These are phyloP conservation scores for Macrophomina pseudophaseolina DNA, from an alignment of 2,329 filamentous ascomycete genomes.

Conservation along the genomic window DNA sequence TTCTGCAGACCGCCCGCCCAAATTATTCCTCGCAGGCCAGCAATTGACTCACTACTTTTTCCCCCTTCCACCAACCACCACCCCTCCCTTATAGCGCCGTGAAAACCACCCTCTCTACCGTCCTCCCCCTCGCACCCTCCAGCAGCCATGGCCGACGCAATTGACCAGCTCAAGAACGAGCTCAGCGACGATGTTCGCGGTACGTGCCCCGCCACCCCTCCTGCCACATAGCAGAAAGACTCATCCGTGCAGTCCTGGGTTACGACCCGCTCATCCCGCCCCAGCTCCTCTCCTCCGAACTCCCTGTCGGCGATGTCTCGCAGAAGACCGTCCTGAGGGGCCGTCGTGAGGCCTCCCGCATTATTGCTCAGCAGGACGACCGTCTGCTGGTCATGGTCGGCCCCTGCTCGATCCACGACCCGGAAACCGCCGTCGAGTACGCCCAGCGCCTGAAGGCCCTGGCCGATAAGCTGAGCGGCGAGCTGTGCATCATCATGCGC, in stretches of 20 bases:
- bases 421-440: constrained; percentile 85
- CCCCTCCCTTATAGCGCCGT: constrained; percentile 20
- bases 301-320: constrained; percentile 68
- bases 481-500: constrained; percentile 94
- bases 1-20: constrained; percentile 8
- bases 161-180: constrained; percentile 34
- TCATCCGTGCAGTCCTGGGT: constrained; percentile 70
- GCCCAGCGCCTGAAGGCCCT: constrained; percentile 76
- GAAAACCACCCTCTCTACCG: constrained; percentile 16
- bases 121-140: constrained; percentile 29
- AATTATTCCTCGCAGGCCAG: neutral
- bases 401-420: constrained; percentile 97
- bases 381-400: constrained; percentile 93
- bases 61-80: neutral
- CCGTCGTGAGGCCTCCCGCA: constrained; percentile 70
- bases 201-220: constrained; percentile 39
- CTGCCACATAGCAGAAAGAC: neutral
- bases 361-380: constrained; percentile 80
- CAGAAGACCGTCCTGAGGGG: constrained; percentile 73
- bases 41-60: constrained; percentile 25
- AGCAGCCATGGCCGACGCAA: constrained; percentile 31
- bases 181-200: constrained; percentile 59
- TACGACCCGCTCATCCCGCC: constrained; percentile 94
- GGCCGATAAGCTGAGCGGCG: constrained; percentile 77
- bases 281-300: constrained; percentile 82